Conservation (phyloP, 192 early-diverging fungal genomes). For the Linnemannia hyalina region DNA sequence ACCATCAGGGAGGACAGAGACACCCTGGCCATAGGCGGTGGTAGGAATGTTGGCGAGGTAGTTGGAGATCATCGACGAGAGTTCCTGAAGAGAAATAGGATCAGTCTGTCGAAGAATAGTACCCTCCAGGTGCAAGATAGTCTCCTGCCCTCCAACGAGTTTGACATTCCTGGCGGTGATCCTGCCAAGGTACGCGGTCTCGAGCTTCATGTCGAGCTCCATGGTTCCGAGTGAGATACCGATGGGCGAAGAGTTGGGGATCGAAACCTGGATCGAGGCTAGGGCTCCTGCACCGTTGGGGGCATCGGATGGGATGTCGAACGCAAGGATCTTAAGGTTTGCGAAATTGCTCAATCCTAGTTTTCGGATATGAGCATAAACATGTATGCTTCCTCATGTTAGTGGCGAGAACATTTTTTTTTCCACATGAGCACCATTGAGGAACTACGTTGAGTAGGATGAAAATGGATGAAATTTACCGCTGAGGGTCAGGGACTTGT, state of each 20-base stretch:
- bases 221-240: slow-evolving; percentile 62
- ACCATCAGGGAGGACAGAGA: slow-evolving; percentile 43
- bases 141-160: slow-evolving; percentile 19
- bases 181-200: slow-evolving; percentile 37
- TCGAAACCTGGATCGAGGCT: slow-evolving; percentile 38
- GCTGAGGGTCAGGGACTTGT: slow-evolving; percentile 25
- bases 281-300: slow-evolving; percentile 36
- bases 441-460: neutral
- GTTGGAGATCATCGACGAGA: slow-evolving; percentile 39
- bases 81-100: slow-evolving; percentile 22
- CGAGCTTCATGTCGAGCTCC: slow-evolving; percentile 32
- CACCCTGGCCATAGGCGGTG: slow-evolving; percentile 32
- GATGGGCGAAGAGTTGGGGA: slow-evolving; percentile 64
- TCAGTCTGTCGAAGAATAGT: slow-evolving; percentile 26
- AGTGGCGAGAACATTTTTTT: neutral
- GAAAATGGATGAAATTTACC: slow-evolving; percentile 10
- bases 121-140: slow-evolving; percentile 24
- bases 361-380: neutral
- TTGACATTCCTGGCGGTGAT: slow-evolving; percentile 29
- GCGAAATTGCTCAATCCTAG: slow-evolving; percentile 44
- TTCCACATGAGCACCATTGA: neutral
- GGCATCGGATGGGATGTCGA: slow-evolving; percentile 46
- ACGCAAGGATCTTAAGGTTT: slow-evolving; percentile 40
- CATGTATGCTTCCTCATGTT: neutral
- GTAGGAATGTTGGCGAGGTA: slow-evolving; percentile 39